phyloP scores from a whole-genome alignment of 371 early-diverging fungal species.

The Syncephalastrum monosporum region DNA sequence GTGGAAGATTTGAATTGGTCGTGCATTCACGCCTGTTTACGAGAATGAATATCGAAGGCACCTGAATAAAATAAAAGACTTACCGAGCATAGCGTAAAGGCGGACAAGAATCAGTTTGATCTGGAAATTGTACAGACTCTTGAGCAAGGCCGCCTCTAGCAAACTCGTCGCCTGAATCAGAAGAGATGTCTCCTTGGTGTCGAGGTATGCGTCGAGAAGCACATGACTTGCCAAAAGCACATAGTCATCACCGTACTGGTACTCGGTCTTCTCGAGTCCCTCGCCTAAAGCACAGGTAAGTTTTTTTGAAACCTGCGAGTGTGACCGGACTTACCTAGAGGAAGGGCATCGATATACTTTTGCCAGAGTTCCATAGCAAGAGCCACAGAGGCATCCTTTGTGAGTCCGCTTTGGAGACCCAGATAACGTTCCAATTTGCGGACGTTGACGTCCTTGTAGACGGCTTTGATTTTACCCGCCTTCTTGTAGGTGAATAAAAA shows the following conservation, averaged over 20 bases:
- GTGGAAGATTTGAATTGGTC: slow-evolving; percentile 64
- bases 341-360: slow-evolving; percentile 58
- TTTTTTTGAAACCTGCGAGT: not conserved
- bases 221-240: slow-evolving; percentile 64
- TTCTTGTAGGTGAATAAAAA: not conserved
- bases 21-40: slow-evolving; percentile 57
- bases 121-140: slow-evolving; percentile 78
- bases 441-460: slow-evolving; percentile 52
- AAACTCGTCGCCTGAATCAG: slow-evolving; percentile 59
- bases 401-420: slow-evolving; percentile 26
- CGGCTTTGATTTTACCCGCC: slow-evolving; percentile 33
- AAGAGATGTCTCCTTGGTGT: slow-evolving; percentile 24
- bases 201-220: slow-evolving; percentile 53
- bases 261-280: slow-evolving; percentile 68
- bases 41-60: slow-evolving; percentile 3
- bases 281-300: slow-evolving; percentile 31
- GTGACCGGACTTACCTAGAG: slow-evolving; percentile 44
- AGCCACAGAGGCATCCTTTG: slow-evolving; percentile 9
- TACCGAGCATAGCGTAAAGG: slow-evolving; percentile 71
- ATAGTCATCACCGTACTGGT: slow-evolving; percentile 82
- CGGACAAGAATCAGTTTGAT: slow-evolving; percentile 82
- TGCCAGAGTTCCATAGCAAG: slow-evolving; percentile 53
- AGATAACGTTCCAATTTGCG: slow-evolving; percentile 55
- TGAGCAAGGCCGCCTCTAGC: slow-evolving; percentile 72
- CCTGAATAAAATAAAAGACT: slow-evolving; percentile 7